A percentile compares a stretch with the other conserved stretches of the same genome.
phyloP scores from a whole-genome alignment of 208 protist species.

The Crithidia sp. region DNA sequence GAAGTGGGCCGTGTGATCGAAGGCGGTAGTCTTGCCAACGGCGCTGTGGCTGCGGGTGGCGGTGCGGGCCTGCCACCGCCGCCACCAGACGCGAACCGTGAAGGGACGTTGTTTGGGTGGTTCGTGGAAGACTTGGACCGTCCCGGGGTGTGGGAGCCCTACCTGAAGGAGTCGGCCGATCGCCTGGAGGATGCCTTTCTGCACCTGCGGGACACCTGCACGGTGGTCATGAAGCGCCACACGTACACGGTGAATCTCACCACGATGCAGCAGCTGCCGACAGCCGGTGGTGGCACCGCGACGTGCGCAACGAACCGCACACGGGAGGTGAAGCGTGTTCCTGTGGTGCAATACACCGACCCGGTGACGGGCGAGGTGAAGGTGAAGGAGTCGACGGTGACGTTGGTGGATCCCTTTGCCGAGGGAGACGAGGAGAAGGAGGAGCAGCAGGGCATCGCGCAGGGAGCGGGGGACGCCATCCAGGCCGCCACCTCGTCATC shows the following conservation, averaged over 20 bases:
- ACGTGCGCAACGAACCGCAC: constrained; percentile 20
- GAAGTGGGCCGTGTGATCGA: constrained; percentile 37
- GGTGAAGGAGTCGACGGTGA: constrained; percentile 22
- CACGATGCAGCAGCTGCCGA: constrained; percentile 56
- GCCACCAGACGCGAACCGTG: constrained; percentile 6
- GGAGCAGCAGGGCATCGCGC: constrained; percentile 5
- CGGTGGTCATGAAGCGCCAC: constrained; percentile 63
- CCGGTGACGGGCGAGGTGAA: constrained; percentile 35
- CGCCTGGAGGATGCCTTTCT: constrained; percentile 71
- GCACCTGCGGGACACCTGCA: constrained; percentile 32
- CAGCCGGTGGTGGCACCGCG: not conserved
- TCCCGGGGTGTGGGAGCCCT: constrained; percentile 65
- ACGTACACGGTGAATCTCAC: constrained; percentile 65
- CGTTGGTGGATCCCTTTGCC: constrained; percentile 53
- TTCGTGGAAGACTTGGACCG: constrained; percentile 69
- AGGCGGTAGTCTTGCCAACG: not conserved
- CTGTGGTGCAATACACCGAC: constrained; percentile 36
- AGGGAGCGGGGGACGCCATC: constrained; percentile 14
- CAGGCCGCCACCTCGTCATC: not conserved
- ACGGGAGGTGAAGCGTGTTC: constrained; percentile 54
- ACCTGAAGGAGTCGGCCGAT: constrained; percentile 47
- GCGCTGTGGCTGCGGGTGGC: not conserved
- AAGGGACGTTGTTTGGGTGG: constrained; percentile 51
- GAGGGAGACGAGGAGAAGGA: constrained; percentile 21
- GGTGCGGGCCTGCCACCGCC: constrained; percentile 10